Evolutionary conservation across 129 eudicot species (phyloP).

Genomic region (sunflower (Helianthus annuus)): HanXRQr2.0-SUNRISE NC_035445.2:113966505-113967004

Average conservation of each 20-base stretch:
- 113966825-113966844: slow-evolving; percentile 84
- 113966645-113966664: too few relatives aligned
- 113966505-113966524: too few relatives aligned
- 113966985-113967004: slow-evolving; percentile 91
- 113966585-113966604: too few relatives aligned
- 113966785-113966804: slow-evolving; percentile 83
- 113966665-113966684: too few relatives aligned
- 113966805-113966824: slow-evolving; percentile 90
- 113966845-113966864: slow-evolving; percentile 37
- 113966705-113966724: neutral
- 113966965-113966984: slow-evolving; percentile 90
- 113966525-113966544: too few relatives aligned
- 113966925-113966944: slow-evolving; percentile 4
- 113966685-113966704: too few relatives aligned
- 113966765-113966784: slow-evolving; percentile 58
- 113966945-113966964: slow-evolving; percentile 50
- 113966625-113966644: too few relatives aligned
- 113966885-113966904: neutral
- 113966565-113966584: too few relatives aligned
- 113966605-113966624: too few relatives aligned
- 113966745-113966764: slow-evolving; percentile 84
- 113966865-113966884: slow-evolving; percentile 25
- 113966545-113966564: too few relatives aligned
- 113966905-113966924: slow-evolving; percentile 15
- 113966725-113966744: neutral